These are phyloP conservation scores for Pulicaria dysenterica DNA, from an alignment of 129 eudicot genomes.

Conservation along the genomic window DNA sequence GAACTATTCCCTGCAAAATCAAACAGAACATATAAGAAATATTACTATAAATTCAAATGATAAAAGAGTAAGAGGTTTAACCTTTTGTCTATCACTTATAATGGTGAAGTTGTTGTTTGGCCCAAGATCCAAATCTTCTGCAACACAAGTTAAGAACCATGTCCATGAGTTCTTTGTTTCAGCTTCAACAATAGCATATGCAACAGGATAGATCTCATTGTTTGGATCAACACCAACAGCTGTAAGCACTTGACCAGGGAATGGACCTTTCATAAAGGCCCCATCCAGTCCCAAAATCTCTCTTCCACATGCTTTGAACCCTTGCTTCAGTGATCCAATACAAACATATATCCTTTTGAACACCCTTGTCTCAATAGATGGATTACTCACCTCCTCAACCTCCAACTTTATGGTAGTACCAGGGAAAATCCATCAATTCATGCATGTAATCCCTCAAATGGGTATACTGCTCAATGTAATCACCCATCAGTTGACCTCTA, in stretches of 20 bases:
- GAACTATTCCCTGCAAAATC: not conserved
- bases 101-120: not conserved
- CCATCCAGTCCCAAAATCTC: not conserved
- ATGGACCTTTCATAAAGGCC: not conserved
- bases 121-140: not conserved
- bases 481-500: not conserved
- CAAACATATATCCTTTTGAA: not conserved
- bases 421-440: not conserved
- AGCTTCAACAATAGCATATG: not conserved
- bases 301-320: not conserved
- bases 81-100: conserved; percentile 3
- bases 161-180: not conserved
- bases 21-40: not conserved
- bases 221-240: not conserved
- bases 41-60: not conserved
- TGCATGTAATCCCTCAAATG: not conserved
- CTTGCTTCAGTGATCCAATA: not conserved
- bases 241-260: not conserved
- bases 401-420: not conserved
- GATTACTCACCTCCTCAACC: not conserved
- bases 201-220: not conserved
- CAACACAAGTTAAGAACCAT: not conserved
- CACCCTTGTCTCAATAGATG: not conserved
- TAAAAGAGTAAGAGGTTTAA: not conserved
- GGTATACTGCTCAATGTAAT: not conserved